Conservation (phyloP, 1,284 basidiomycete genomes). For the Marasmius tenuissimus region DNA sequence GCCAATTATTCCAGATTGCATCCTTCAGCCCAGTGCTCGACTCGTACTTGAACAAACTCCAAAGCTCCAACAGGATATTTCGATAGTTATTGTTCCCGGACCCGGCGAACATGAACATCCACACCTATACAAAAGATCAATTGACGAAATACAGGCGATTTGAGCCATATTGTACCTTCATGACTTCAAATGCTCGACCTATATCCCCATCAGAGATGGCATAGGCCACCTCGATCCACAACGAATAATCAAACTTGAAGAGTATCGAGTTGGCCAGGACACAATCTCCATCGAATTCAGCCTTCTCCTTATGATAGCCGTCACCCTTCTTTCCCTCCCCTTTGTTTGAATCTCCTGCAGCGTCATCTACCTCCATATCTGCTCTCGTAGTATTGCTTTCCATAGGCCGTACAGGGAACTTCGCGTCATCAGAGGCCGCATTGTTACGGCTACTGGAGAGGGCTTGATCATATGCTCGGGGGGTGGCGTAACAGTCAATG, state of each 20-base stretch:
- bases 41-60: constrained; percentile 17
- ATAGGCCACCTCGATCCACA: not conserved
- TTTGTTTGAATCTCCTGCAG: not conserved
- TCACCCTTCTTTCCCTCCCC: too few relatives aligned
- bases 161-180: constrained; percentile 15
- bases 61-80: constrained; percentile 16
- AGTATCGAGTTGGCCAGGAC: not conserved
- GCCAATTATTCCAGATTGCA: constrained; percentile 20
- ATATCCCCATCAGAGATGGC: not conserved
- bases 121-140: constrained; percentile 13
- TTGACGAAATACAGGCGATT: not conserved
- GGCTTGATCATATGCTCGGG: not conserved
- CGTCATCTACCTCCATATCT: not conserved
- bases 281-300: not conserved
- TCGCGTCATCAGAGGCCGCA: not conserved
- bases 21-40: constrained; percentile 1
- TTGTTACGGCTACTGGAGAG: not conserved
- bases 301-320: not conserved
- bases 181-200: constrained; percentile 1
- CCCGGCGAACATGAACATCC: constrained; percentile 19
- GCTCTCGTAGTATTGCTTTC: too few relatives aligned
- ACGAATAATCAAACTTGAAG: not conserved
- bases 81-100: constrained; percentile 17
- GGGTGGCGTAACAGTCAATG: not conserved
- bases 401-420: not conserved